Evolutionary conservation across 2,329 filamentous ascomycete species (phyloP), one percentile per base, ranked within the genome.

Genomic region (Rhexocercosporidium sp.): DNA sequence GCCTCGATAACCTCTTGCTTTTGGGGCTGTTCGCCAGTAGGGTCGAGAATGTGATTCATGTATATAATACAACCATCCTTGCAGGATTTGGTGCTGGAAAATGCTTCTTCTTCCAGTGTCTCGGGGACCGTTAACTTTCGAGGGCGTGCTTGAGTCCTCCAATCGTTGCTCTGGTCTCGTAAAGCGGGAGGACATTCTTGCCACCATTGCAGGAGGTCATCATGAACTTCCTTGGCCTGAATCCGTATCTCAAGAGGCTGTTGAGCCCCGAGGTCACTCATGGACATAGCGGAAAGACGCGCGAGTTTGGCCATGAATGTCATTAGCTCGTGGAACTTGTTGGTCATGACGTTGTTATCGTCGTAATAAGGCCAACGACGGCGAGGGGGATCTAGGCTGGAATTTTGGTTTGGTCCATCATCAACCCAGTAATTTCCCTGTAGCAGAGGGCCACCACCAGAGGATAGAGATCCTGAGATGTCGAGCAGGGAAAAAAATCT

Each of bases 321-420:
- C 75, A 77, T 77, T 12, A 77, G 65, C 46, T 71, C 47, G 37
- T 76, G 74, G 39, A 76, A 77, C 39, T 73, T 69, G 25, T 71
- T 63, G 2, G 70, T 67, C 71, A 76, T 75, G 1, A 72, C 63
- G 16, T 71, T 70, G 7, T 66, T 69, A 8, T 69, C 41, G 44
- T 77, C 75, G 59, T 76, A 77, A n/a, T 75, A 76, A 3, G 75
- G 75, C 74, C 74, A 77, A 16, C 37, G 47, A n/a, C 34, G 71
- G 64, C 22, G 57, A 59, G 29, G 12, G 57, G 20, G 34, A 11
- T 44, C 25, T 22, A 47, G 47, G 27, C 47, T 65, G 16, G 51
- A 29, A 27, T 66, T 27, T 56, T 63, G 59, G 39, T 54, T 64
- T 25, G 57, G 59, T 2, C 47, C 68, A 54, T 73, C 67, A 27